phyloP scores from a whole-genome alignment of 169 alveolate genomes.

The Eimeria sp. region DNA sequence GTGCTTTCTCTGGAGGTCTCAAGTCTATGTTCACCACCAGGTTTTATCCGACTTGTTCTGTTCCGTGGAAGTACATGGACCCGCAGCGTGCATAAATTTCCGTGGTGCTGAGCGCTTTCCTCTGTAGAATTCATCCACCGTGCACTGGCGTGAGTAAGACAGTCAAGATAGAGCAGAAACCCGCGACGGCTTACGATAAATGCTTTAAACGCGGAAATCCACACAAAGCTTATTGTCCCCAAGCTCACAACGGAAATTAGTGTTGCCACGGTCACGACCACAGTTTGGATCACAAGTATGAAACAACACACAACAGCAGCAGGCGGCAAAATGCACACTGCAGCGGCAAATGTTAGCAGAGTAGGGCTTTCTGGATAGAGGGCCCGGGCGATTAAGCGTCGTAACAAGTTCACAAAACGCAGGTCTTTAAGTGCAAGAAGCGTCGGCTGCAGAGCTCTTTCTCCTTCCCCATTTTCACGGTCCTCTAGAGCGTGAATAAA shows the following conservation, averaged over 20 bases:
- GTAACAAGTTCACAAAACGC: not conserved
- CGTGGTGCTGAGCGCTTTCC: not conserved
- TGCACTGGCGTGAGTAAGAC: slow-evolving; percentile 38
- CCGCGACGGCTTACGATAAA: slow-evolving; percentile 13
- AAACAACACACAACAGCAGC: slow-evolving; percentile 41
- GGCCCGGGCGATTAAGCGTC: not conserved
- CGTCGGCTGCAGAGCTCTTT: not conserved
- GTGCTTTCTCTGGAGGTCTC: not conserved
- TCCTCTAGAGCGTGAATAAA: not conserved
- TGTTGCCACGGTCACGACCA: slow-evolving; percentile 46
- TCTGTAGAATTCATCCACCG: slow-evolving; percentile 1
- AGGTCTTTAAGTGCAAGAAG: not conserved
- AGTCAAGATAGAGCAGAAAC: slow-evolving; percentile 39
- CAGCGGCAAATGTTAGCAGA: slow-evolving; percentile 15
- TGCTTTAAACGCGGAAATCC: slow-evolving; percentile 9
- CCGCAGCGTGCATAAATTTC: not conserved
- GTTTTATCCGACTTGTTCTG: not conserved
- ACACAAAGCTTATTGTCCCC: not conserved
- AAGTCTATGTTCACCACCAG: not conserved
- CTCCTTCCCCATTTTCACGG: not conserved
- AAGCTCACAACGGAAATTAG: not conserved
- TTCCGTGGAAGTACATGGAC: not conserved
- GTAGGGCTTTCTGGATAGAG: not conserved
- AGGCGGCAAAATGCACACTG: slow-evolving; percentile 51
- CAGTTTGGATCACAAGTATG: slow-evolving; percentile 4